These are phyloP conservation scores for Cystobasidium pallidum DNA, from an alignment of 1,284 basidiomycete genomes.

Conservation along the genomic window DNA sequence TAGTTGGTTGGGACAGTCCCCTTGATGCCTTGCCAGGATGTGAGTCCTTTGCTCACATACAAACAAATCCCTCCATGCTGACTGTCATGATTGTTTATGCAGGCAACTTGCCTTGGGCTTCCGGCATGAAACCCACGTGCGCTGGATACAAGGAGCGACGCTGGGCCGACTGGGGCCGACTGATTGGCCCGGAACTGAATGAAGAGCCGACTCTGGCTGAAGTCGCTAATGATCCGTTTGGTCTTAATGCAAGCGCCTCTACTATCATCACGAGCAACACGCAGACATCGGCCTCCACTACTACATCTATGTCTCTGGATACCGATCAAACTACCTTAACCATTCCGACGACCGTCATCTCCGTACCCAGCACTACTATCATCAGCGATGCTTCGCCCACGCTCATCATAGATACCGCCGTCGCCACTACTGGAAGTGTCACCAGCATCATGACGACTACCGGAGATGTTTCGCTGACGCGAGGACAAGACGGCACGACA, in stretches of 20 bases:
- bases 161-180: slow-evolving; percentile 17
- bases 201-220: slow-evolving; percentile 29
- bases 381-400: slow-evolving; percentile 18
- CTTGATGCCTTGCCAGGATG: slow-evolving; percentile 27
- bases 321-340: slow-evolving; percentile 27
- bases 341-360: background rate
- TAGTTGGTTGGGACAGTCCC: slow-evolving; percentile 23
- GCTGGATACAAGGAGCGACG: slow-evolving; percentile 19
- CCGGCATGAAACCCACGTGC: slow-evolving; percentile 21
- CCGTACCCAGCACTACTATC: slow-evolving; percentile 9
- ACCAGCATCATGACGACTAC: background rate
- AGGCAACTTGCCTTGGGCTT: slow-evolving; percentile 36
- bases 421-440: background rate
- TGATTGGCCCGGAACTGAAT: slow-evolving; percentile 32
- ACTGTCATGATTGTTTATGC: background rate
- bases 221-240: slow-evolving; percentile 28
- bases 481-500: slow-evolving; percentile 11
- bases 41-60: background rate
- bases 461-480: background rate
- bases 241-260: slow-evolving; percentile 7
- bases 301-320: slow-evolving; percentile 21
- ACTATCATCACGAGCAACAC: slow-evolving; percentile 5
- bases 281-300: slow-evolving; percentile 2
- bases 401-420: background rate
- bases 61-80: background rate